Evolutionary conservation across 2,329 filamentous ascomycete genomes (phyloP).

Genomic region (Fonsecaea erecta): DNA sequence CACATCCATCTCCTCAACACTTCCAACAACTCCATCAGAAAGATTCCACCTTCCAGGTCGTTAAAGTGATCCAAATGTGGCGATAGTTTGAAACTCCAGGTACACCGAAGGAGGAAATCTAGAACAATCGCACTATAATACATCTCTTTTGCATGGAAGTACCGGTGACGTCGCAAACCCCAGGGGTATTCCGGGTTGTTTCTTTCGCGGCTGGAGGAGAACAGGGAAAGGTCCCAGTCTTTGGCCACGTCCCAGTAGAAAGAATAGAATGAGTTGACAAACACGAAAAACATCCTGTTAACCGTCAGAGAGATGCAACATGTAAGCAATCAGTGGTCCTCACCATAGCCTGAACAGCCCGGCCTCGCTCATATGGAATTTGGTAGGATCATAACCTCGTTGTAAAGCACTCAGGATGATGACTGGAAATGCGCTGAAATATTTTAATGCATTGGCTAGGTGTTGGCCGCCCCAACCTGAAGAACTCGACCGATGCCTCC

Average conservation of each 20-base stretch:
- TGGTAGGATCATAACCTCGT: slow-evolving; percentile 62
- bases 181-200: slow-evolving; percentile 70
- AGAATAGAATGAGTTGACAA: slow-evolving; percentile 88
- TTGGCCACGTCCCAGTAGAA: slow-evolving; percentile 98
- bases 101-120: slow-evolving; percentile 82
- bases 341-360: slow-evolving; percentile 62
- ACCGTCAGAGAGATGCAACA: slow-evolving; percentile 21
- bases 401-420: slow-evolving; percentile 79
- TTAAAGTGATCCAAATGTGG: slow-evolving; percentile 81
- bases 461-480: slow-evolving; percentile 81
- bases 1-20: slow-evolving; percentile 90
- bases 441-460: slow-evolving; percentile 92
- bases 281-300: slow-evolving; percentile 70
- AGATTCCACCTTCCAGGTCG: slow-evolving; percentile 87
- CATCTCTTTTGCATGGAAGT: slow-evolving; percentile 71
- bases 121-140: slow-evolving; percentile 83
- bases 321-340: slow-evolving; percentile 30
- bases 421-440: slow-evolving; percentile 90
- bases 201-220: slow-evolving; percentile 64
- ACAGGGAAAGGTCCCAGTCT: slow-evolving; percentile 93
- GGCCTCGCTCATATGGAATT: slow-evolving; percentile 60
- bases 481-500: slow-evolving; percentile 51
- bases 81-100: slow-evolving; percentile 87
- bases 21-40: slow-evolving; percentile 83
- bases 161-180: slow-evolving; percentile 74